Evolutionary conservation across 805 yeast genomes (phyloP).

Genomic region (Candida vartiovaarae): DNA sequence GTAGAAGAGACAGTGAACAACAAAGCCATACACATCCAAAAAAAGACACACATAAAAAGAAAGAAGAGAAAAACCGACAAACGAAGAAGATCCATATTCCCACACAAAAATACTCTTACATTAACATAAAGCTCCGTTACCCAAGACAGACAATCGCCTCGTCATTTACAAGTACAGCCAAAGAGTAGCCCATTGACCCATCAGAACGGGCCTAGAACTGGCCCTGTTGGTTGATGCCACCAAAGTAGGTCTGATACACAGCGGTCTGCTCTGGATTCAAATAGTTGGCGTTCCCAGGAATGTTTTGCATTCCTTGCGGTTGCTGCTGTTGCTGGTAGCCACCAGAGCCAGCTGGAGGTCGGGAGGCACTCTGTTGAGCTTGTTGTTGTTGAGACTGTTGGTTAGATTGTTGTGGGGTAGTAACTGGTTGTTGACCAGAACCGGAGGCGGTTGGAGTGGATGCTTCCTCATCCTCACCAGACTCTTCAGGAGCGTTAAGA

Average conservation of each 20-base stretch:
- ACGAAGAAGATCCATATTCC: too few species aligned
- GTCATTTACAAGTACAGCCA: too few species aligned
- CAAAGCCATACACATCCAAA: too few species aligned
- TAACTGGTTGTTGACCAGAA: constrained; percentile 17
- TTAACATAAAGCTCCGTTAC: too few species aligned
- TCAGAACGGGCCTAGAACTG: constrained; percentile 29
- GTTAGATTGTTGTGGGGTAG: constrained; percentile 6
- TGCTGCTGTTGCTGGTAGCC: constrained; percentile 39
- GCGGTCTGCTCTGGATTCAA: constrained; percentile 42
- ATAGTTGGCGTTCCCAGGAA: constrained; percentile 38
- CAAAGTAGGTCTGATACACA: constrained; percentile 59
- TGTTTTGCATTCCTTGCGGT: constrained; percentile 33
- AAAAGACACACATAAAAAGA: too few species aligned
- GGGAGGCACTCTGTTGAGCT: constrained; percentile 13
- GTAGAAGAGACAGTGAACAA: too few species aligned
- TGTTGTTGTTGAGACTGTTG: constrained; percentile 17
- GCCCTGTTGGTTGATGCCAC: constrained; percentile 51
- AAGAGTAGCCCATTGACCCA: too few species aligned
- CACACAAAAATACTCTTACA: too few species aligned
- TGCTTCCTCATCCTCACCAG: constrained; percentile 39
- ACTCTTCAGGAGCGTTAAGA: constrained; percentile 86
- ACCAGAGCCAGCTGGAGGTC: constrained; percentile 22
- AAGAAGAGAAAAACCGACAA: too few species aligned
- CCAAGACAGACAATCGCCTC: too few species aligned
- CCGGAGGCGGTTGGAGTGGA: constrained; percentile 30